phyloP scores from a whole-genome alignment of 106 monocot species.

The Narthecium ossifragum region DNA sequence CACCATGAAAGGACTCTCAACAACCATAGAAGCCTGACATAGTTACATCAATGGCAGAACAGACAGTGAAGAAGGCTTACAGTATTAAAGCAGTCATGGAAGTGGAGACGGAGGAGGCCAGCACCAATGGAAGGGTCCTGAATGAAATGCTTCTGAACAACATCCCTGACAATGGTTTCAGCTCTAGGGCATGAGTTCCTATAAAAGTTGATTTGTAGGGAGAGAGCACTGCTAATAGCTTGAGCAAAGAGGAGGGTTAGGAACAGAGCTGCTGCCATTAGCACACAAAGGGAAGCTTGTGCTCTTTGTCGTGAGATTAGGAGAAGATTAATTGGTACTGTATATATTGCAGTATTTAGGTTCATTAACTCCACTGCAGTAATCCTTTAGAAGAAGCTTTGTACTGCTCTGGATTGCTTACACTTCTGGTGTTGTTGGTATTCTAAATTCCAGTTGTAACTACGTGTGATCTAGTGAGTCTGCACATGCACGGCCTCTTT shows the following conservation, averaged over 20 bases:
- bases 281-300: not conserved
- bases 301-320: not conserved
- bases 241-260: slow-evolving; percentile 1
- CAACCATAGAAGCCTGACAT: too few species aligned
- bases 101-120: slow-evolving; percentile 36
- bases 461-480: not conserved
- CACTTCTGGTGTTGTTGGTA: slow-evolving; percentile 3
- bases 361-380: not conserved
- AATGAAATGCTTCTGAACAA: slow-evolving; percentile 11
- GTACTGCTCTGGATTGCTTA: not conserved
- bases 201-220: slow-evolving; percentile 29
- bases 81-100: slow-evolving; percentile 51
- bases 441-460: not conserved
- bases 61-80: slow-evolving; percentile 6
- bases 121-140: slow-evolving; percentile 27
- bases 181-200: slow-evolving; percentile 40
- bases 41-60: not conserved
- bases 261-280: slow-evolving; percentile 1
- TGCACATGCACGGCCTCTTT: too few species aligned
- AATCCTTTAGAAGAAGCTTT: not conserved
- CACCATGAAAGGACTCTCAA: too few species aligned
- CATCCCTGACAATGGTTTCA: slow-evolving; percentile 26
- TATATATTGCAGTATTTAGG: not conserved
- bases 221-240: not conserved
- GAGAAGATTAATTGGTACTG: not conserved